Evolutionary conservation across 2,329 filamentous ascomycete species (phyloP).

Genomic region (Graphilbum sp.): DNA sequence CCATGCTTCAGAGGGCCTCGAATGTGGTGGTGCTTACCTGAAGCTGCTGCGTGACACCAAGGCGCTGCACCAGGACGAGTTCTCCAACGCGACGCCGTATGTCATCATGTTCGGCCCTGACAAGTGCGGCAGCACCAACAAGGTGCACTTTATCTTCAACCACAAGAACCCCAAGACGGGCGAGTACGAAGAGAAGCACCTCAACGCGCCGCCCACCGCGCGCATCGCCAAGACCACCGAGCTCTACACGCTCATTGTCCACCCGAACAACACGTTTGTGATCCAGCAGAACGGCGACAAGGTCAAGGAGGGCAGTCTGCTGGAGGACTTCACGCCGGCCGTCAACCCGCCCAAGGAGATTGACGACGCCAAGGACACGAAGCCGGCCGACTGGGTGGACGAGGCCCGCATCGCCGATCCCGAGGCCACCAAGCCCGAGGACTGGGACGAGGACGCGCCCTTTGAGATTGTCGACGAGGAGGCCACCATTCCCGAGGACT

Average conservation of each 20-base stretch:
- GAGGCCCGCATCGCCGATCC: slow-evolving; percentile 82
- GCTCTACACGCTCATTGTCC: slow-evolving; percentile 92
- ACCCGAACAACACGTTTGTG: slow-evolving; percentile 88
- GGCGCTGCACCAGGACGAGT: slow-evolving; percentile 91
- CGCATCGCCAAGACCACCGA: slow-evolving; percentile 82
- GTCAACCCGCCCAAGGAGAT: slow-evolving; percentile 94
- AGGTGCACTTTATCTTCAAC: slow-evolving; percentile 97
- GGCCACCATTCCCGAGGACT: slow-evolving; percentile 82
- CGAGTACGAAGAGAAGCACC: slow-evolving; percentile 99
- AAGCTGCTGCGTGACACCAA: slow-evolving; percentile 98
- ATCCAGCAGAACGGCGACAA: slow-evolving; percentile 84
- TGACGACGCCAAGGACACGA: slow-evolving; percentile 81
- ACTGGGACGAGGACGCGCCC: slow-evolving; percentile 97
- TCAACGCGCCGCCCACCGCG: slow-evolving; percentile 66
- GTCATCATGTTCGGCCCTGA: slow-evolving; percentile 99
- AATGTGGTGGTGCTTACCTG: slow-evolving; percentile 97
- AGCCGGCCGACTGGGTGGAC: slow-evolving; percentile 94
- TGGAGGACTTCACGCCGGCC: slow-evolving; percentile 84
- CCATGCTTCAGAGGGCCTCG: slow-evolving; percentile 85
- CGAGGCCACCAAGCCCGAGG: slow-evolving; percentile 87
- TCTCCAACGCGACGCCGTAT: slow-evolving; percentile 92
- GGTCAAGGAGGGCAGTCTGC: slow-evolving; percentile 75
- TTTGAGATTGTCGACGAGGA: slow-evolving; percentile 92
- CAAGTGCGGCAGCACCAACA: slow-evolving; percentile 98
- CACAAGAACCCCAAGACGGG: slow-evolving; percentile 99